Evolutionary conservation across 345 rosid genomes (phyloP), one percentile per base, ranked within the genome.

Genomic region (Microthlaspi erraticum): DNA sequence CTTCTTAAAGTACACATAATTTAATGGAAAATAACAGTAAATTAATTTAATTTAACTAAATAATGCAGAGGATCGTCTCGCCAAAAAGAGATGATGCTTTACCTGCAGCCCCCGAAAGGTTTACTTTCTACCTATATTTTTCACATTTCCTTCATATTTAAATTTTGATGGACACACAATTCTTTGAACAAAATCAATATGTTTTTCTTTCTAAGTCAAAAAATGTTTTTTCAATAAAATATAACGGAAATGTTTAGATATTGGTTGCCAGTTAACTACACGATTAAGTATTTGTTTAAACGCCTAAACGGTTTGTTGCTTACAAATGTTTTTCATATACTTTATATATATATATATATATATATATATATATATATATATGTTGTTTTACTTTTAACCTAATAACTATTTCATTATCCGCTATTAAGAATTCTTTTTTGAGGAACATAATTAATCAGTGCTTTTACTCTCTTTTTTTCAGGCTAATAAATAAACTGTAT

Each of bases 61-160:
- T 23, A 43, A 33, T 54, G 64, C 64, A 72, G 76, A 61, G 75
- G 42, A 11, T 45, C 2, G 5, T 20, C 16, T 16, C 4, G 57
- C 52, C 64, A 16, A 23, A 8, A 41, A 33, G 20, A 12, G 38
- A 33, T 52, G 45, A 1, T 61, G 54, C 8, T 61, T 18, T 33
- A 60, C 10, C 4, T 31, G 46, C 41, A 63, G 8, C 10, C 48
- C 20, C 0, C 23, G 42, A 56, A 26, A 72, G 76, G 76, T 72
- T 12, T 43, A 44, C 33, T 44, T 11, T 43, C 5, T 37, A 10
- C 20, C 17, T 18, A 32, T 10, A 3, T 43, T 5, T 39, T 14
- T 52, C 14, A n/a, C n/a, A n/a, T n/a, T n/a, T n/a, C n/a, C n/a
- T n/a, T n/a, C n/a, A 26, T 26, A 26, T 26, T 26, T 26, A 26